Base-by-base conservation (phyloP, 2,329 filamentous ascomycete genomes). In the Xylariaceae sp. region DNA sequence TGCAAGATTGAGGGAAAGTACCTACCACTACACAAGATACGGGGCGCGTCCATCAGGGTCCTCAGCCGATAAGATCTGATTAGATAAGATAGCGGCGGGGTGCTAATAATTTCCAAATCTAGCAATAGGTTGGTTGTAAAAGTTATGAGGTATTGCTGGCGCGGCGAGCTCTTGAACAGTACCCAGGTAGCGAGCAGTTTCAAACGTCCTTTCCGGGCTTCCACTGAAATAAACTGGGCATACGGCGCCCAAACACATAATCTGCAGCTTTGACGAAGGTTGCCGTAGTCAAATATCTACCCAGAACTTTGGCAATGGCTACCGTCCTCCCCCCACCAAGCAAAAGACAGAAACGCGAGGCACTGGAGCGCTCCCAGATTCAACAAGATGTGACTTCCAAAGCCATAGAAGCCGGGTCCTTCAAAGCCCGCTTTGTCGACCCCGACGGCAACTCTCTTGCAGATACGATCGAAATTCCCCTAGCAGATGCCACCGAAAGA, bases 391-490 rank as follows among this genome's bases (percentile, higher is more conserved):
- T 92, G 45, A 74, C 80, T 39, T 75, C 83, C 18, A 79, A 87
- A 44, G 80, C 86, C 0, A 81, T 83, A 32, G 79, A 87, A 57
- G 74, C 83, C 43, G 90, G 90, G 57, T 90, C 84, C 52, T 83
- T 95, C 65, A 86, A 89, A 68, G 85, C 95, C 42, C 88, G 92
- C 58, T 96, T 97, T 70, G 79, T 90, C 64, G 90, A 97, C 68
- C 83, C 88, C 54, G 80, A 87, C 77, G 72, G 82, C 76, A 67
- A 90, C 77, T 71, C 90, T 78, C 60, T 86, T 78, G 67, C 85
- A 75, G 68, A 90, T 80, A 68, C 87, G 72, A 66, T 85, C 43
- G 77, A 85, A 60, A 85, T 96, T 39, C 86, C 90, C 11, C 81
- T 96, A 31, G 86, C 86, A 49, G 87, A 96, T 73, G 87, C 92